A percentile compares a stretch with the other conserved stretches of the same genome.
Conservation (phyloP, 805 yeast species). For the Vanderwaltozyma verrucispora region DNA sequence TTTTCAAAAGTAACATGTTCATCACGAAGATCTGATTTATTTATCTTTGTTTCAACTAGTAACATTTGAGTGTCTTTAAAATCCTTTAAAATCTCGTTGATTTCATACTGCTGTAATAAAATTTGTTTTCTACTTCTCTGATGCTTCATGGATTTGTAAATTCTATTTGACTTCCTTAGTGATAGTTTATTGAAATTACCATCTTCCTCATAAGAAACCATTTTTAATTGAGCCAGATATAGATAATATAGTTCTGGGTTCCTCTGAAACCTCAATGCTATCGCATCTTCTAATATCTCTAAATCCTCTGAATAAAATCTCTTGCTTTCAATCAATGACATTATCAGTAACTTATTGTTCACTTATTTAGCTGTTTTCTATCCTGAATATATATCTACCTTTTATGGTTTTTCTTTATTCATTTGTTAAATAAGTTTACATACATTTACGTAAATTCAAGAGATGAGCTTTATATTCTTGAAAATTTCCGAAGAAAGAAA, state of each 20-base stretch:
- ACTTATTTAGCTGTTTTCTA: too few relatives aligned
- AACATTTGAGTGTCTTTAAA: slow-evolving; percentile 29
- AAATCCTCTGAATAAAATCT: slow-evolving; percentile 46
- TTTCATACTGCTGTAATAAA: slow-evolving; percentile 58
- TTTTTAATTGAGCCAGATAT: slow-evolving; percentile 8
- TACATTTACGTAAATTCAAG: too few relatives aligned
- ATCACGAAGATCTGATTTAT: background rate
- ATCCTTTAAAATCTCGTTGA: slow-evolving; percentile 39
- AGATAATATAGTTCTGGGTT: slow-evolving; percentile 47
- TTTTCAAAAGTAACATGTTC: slow-evolving; percentile 14
- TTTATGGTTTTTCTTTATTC: too few relatives aligned
- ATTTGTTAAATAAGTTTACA: too few relatives aligned
- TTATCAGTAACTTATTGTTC: background rate
- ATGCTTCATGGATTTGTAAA: slow-evolving; percentile 28
- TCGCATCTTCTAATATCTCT: slow-evolving; percentile 60
- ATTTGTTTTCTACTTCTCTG: slow-evolving; percentile 40
- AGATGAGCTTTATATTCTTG: too few relatives aligned
- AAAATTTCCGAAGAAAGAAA: too few relatives aligned
- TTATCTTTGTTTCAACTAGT: background rate
- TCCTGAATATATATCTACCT: background rate
- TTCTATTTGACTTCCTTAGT: slow-evolving; percentile 9
- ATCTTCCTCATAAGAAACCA: too few relatives aligned
- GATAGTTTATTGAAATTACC: too few relatives aligned
- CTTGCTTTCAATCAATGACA: slow-evolving; percentile 28
- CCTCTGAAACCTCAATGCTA: slow-evolving; percentile 47